phyloP scores from a whole-genome alignment of 2,329 filamentous ascomycete genomes.

The Cladosporium oxysporum region DNA sequence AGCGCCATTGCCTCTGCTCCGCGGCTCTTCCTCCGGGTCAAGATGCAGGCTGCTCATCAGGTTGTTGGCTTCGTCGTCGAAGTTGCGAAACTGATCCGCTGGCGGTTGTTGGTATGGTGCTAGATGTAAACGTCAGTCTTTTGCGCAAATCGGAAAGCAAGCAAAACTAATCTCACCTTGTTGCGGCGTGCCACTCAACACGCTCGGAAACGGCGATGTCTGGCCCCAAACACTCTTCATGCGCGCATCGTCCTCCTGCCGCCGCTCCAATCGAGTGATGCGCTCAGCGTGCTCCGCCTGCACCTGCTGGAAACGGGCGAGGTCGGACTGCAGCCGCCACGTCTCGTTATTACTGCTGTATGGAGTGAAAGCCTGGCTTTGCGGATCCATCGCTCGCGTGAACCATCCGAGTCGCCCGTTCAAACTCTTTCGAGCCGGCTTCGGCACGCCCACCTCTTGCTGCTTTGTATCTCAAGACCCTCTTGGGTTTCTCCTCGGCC shows the following conservation, averaged over 20 bases:
- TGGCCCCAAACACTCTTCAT: conserved; percentile 86
- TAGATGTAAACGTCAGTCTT: conserved; percentile 38
- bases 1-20: conserved; percentile 69
- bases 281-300: conserved; percentile 64
- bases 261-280: conserved; percentile 61
- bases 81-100: conserved; percentile 84
- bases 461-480: neutral
- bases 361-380: conserved; percentile 62
- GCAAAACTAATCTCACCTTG: conserved; percentile 63
- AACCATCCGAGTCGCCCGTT: conserved; percentile 27
- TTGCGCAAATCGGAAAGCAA: neutral
- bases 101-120: conserved; percentile 77
- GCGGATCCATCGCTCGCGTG: conserved; percentile 58
- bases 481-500: neutral
- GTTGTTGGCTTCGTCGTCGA: conserved; percentile 82
- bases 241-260: conserved; percentile 63
- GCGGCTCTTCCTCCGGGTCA: conserved; percentile 82
- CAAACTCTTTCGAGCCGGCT: conserved; percentile 20
- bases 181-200: conserved; percentile 76
- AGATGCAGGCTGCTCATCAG: conserved; percentile 79
- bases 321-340: conserved; percentile 64
- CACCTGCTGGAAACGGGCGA: conserved; percentile 61
- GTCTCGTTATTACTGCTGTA: conserved; percentile 56
- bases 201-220: conserved; percentile 82
- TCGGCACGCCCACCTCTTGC: conserved; percentile 14